phyloP scores from a whole-genome alignment of 768 basidiomycete species.

The Psilocybe azurescens region DNA sequence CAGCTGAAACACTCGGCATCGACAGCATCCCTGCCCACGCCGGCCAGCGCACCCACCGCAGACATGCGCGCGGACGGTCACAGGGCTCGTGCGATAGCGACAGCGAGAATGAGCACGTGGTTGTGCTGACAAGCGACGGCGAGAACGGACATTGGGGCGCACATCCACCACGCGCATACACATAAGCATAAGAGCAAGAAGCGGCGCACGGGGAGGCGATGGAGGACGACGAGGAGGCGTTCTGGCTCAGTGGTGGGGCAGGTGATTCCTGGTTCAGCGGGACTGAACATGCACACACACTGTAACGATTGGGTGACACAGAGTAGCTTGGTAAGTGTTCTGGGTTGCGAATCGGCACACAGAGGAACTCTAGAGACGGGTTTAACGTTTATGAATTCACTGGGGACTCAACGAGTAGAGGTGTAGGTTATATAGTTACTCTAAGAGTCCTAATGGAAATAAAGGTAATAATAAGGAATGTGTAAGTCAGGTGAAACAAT shows the following conservation, averaged over 20 bases:
- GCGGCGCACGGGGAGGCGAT: conserved; percentile 38
- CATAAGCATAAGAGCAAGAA: conserved; percentile 45
- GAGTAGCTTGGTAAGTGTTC: too few relatives aligned
- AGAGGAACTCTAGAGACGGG: too few relatives aligned
- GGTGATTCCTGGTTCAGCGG: background rate
- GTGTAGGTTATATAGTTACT: too few relatives aligned
- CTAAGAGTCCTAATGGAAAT: too few relatives aligned
- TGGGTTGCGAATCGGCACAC: too few relatives aligned
- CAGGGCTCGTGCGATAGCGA: conserved; percentile 52
- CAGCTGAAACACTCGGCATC: conserved; percentile 69
- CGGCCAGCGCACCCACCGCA: conserved; percentile 64
- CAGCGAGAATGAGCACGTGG: conserved; percentile 30
- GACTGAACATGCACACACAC: conserved; percentile 24
- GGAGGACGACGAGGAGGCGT: conserved; percentile 56
- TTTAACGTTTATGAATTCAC: too few relatives aligned
- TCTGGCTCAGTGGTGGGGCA: conserved; percentile 44
- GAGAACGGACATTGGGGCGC: conserved; percentile 29
- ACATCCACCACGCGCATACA: conserved; percentile 7
- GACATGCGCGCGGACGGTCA: conserved; percentile 48
- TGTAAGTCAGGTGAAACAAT: too few relatives aligned
- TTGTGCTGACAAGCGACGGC: conserved; percentile 38
- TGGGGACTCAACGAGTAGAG: too few relatives aligned
- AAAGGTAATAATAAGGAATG: too few relatives aligned
- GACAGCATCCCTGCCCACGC: conserved; percentile 68
- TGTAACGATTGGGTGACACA: too few relatives aligned